These are phyloP conservation scores for Rosa lucieae DNA, from an alignment of 306 rosid species.

Conservation along the genomic window DNA sequence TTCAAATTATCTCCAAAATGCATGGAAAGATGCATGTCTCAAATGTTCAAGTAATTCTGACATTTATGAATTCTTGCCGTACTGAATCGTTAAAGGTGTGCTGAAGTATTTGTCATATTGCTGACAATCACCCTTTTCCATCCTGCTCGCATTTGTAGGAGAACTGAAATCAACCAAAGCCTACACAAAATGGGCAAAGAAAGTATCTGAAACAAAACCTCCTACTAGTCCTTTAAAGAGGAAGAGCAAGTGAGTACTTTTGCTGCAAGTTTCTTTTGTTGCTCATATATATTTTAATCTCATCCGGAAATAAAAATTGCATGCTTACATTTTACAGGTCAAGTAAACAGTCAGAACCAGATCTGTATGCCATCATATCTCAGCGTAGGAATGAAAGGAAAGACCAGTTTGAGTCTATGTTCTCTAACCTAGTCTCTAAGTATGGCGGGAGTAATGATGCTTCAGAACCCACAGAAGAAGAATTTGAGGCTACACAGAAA, in stretches of 20 bases:
- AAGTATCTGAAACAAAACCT: slow-evolving; percentile 73
- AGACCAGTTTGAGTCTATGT: slow-evolving; percentile 66
- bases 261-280: slow-evolving; percentile 4
- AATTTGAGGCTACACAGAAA: slow-evolving; percentile 77
- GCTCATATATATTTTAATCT: background rate
- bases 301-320: background rate
- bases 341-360: slow-evolving; percentile 48
- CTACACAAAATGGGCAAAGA: slow-evolving; percentile 71
- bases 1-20: background rate
- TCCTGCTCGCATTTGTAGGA: slow-evolving; percentile 35
- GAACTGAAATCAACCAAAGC: slow-evolving; percentile 73
- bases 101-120: background rate
- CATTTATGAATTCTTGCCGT: background rate
- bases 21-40: background rate
- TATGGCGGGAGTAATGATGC: slow-evolving; percentile 50
- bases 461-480: slow-evolving; percentile 83
- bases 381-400: slow-evolving; percentile 67
- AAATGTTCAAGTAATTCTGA: background rate
- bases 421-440: slow-evolving; percentile 73
- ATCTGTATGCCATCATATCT: slow-evolving; percentile 62
- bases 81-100: slow-evolving; percentile 2
- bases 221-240: slow-evolving; percentile 76
- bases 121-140: background rate
- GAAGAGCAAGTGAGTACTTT: slow-evolving; percentile 52
- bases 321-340: slow-evolving; percentile 44